These are phyloP conservation scores for Kandelia obovata DNA, from an alignment of 345 rosid species.

Conservation along the genomic window DNA sequence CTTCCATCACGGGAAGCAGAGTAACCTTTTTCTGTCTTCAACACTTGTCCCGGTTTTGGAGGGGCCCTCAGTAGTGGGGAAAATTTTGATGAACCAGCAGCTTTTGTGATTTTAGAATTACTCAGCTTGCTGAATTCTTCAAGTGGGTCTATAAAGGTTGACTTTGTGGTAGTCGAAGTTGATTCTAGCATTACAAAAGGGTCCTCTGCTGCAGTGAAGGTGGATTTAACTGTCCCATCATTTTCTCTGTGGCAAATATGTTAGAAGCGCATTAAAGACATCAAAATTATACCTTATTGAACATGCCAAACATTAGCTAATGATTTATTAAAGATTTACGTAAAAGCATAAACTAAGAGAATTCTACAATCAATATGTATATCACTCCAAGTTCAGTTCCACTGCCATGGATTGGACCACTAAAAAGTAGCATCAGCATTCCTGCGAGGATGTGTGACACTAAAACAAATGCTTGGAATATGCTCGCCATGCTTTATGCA, in stretches of 20 bases:
- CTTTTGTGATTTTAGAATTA: slow-evolving; percentile 34
- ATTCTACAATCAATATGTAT: neutral
- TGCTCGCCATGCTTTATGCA: neutral
- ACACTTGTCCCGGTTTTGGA: slow-evolving; percentile 56
- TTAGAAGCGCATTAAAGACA: neutral
- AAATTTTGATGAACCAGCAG: slow-evolving; percentile 28
- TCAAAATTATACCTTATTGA: neutral
- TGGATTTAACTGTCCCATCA: slow-evolving; percentile 25
- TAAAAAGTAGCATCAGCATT: neutral
- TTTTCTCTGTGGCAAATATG: slow-evolving; percentile 24
- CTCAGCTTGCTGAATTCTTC: slow-evolving; percentile 49
- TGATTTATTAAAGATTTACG: neutral
- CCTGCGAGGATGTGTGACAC: neutral
- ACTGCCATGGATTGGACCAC: neutral
- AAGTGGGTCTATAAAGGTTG: slow-evolving; percentile 43
- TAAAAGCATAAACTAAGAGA: neutral
- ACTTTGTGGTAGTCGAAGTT: slow-evolving; percentile 31
- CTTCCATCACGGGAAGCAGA: slow-evolving; percentile 20
- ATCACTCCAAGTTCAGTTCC: neutral
- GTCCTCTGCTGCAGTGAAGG: slow-evolving; percentile 40
- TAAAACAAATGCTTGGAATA: neutral
- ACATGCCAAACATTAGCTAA: neutral
- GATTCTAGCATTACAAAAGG: slow-evolving; percentile 70
- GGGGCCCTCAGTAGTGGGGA: slow-evolving; percentile 55
- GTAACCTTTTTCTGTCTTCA: slow-evolving; percentile 52